phyloP scores from a whole-genome alignment of 148 eudicot species.

The Talinum fruticosum region DNA sequence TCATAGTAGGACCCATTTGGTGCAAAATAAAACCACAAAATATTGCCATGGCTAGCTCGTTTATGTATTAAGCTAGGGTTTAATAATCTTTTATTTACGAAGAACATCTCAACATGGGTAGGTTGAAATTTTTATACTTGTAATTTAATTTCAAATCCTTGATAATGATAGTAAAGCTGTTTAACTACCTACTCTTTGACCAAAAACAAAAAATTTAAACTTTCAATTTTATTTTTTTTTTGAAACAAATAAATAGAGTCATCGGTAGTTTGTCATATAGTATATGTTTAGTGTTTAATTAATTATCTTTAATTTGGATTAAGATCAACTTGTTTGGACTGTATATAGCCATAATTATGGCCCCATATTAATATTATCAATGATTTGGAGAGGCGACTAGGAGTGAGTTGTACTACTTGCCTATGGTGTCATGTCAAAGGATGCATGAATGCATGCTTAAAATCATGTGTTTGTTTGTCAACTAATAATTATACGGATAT shows the following conservation, averaged over 20 bases:
- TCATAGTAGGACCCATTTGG: background rate
- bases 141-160: background rate
- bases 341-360: background rate
- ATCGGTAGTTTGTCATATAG: background rate
- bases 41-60: background rate
- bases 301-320: background rate
- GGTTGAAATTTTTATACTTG: too few species aligned
- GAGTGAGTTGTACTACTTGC: background rate
- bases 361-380: background rate
- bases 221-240: background rate
- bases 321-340: background rate
- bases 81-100: too few species aligned
- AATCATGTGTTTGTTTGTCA: background rate
- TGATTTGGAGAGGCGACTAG: background rate
- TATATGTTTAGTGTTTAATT: too few species aligned
- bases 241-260: background rate
- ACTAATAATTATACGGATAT: too few species aligned
- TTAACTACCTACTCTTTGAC: constrained; percentile 20
- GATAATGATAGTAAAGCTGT: background rate
- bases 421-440: background rate
- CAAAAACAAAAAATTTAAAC: background rate
- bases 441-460: too few species aligned
- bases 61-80: background rate
- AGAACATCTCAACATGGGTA: background rate
- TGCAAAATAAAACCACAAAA: background rate